A percentile compares a stretch with the other conserved stretches of the same genome.
These are phyloP conservation scores for Teratosphaeria zuluensis DNA, from an alignment of 2,329 filamentous ascomycete genomes.

Conservation along the genomic window DNA sequence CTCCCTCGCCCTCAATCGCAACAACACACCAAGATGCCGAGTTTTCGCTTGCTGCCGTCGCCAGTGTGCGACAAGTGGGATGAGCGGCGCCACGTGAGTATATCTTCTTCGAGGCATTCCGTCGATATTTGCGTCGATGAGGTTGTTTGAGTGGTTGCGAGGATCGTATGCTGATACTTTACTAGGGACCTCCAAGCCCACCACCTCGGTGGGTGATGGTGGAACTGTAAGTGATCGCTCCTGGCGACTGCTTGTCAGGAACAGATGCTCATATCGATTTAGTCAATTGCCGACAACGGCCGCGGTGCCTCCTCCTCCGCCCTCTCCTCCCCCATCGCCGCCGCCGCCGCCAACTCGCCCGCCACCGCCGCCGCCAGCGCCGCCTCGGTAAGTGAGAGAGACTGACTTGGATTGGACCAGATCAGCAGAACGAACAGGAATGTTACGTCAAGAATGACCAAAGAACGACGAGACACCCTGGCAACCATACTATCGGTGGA, in stretches of 20 bases:
- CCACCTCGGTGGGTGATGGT: not conserved
- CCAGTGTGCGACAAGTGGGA: not conserved
- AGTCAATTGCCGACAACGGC: not conserved
- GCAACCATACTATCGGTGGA: too few species aligned
- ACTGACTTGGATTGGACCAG: not conserved
- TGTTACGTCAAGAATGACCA: too few species aligned
- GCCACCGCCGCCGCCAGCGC: not conserved
- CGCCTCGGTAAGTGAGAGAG: not conserved
- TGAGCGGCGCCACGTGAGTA: not conserved
- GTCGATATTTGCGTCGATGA: not conserved
- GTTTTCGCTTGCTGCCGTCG: not conserved
- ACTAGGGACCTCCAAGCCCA: not conserved
- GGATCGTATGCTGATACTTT: not conserved
- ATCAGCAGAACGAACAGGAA: not conserved
- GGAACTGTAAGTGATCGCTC: not conserved
- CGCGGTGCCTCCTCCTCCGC: not conserved
- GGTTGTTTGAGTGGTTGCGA: not conserved
- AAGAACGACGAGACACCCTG: too few species aligned
- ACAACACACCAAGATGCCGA: not conserved
- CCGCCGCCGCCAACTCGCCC: not conserved
- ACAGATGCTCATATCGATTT: not conserved
- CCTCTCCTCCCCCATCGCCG: not conserved
- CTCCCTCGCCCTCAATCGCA: not conserved
- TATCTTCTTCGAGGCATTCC: not conserved
- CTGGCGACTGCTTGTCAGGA: not conserved